Conservation (phyloP, 164 flowering plant species). For the Stephania japonica region DNA sequence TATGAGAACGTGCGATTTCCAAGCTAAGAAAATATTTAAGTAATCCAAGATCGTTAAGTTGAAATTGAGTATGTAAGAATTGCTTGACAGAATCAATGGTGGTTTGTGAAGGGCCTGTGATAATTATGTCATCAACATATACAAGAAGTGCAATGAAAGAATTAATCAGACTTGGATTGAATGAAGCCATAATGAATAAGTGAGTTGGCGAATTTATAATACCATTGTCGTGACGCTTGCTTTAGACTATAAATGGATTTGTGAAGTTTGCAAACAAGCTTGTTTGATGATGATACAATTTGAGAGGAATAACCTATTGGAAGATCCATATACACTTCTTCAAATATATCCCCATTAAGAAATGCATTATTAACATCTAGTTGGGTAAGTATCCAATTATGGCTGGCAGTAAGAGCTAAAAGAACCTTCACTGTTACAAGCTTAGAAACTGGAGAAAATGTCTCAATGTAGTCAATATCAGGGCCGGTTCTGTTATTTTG, state of each 20-base stretch:
- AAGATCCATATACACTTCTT: slow-evolving; percentile 2
- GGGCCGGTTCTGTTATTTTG: too few relatives aligned
- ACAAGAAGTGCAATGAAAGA: slow-evolving; percentile 3
- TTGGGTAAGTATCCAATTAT: neutral
- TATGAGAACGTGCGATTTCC: neutral
- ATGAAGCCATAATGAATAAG: too few relatives aligned
- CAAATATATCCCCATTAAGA: neutral
- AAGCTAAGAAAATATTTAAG: too few relatives aligned
- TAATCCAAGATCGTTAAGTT: neutral
- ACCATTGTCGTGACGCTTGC: slow-evolving; percentile 7
- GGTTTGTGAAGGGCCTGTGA: neutral
- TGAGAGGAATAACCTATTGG: neutral
- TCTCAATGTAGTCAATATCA: neutral
- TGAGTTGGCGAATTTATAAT: neutral
- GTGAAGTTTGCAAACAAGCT: neutral
- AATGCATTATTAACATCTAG: neutral
- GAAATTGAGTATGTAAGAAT: neutral
- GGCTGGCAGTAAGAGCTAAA: neutral
- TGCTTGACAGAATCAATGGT: neutral
- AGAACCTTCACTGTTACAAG: neutral
- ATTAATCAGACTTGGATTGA: slow-evolving; percentile 5
- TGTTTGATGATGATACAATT: neutral
- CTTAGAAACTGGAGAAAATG: neutral
- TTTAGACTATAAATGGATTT: slow-evolving; percentile 11
- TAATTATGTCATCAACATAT: slow-evolving; percentile 13